These are phyloP conservation scores for Coffea eugenioides DNA, from an alignment of 257 asterid genomes.

Conservation along the genomic window DNA sequence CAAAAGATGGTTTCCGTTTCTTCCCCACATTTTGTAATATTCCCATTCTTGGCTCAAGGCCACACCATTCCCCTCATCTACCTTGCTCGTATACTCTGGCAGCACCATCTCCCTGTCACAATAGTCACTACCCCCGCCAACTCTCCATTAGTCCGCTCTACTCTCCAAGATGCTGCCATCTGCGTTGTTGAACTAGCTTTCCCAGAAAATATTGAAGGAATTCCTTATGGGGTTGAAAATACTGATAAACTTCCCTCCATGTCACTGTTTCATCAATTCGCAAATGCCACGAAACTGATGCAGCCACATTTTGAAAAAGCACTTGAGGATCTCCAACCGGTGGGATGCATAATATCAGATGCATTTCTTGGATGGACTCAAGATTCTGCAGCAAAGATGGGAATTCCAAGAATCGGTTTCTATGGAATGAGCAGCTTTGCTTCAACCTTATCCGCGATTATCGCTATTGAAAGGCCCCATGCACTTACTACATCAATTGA, in stretches of 20 bases:
- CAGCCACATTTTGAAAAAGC: conserved; percentile 44
- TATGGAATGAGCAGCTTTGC: conserved; percentile 60
- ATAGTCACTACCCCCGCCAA: conserved; percentile 63
- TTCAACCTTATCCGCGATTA: conserved; percentile 31
- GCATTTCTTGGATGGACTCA: conserved; percentile 62
- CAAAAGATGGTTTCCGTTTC: conserved; percentile 37
- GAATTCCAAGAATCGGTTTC: conserved; percentile 49
- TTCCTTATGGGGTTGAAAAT: conserved; percentile 66
- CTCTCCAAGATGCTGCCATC: conserved; percentile 30
- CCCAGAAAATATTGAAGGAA: conserved; percentile 41
- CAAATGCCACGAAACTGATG: conserved; percentile 48
- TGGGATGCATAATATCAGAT: conserved; percentile 59
- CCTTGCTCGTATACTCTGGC: conserved; percentile 63
- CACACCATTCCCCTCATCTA: conserved; percentile 74
- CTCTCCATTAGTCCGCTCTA: conserved; percentile 36
- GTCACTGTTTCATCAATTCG: conserved; percentile 35
- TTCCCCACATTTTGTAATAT: conserved; percentile 55
- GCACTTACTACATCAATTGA: conserved; percentile 29
- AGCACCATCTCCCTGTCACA: conserved; percentile 46
- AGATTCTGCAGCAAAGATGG: conserved; percentile 36
- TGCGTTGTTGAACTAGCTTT: conserved; percentile 55
- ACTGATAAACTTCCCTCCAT: conserved; percentile 53
- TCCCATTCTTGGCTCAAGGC: conserved; percentile 74
- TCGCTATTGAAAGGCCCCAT: conserved; percentile 44
- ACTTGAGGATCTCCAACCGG: conserved; percentile 33